Evolutionary conservation across 352 stramenopile species (phyloP).

Genomic region (Phytopythium chamaehyphon): DNA sequence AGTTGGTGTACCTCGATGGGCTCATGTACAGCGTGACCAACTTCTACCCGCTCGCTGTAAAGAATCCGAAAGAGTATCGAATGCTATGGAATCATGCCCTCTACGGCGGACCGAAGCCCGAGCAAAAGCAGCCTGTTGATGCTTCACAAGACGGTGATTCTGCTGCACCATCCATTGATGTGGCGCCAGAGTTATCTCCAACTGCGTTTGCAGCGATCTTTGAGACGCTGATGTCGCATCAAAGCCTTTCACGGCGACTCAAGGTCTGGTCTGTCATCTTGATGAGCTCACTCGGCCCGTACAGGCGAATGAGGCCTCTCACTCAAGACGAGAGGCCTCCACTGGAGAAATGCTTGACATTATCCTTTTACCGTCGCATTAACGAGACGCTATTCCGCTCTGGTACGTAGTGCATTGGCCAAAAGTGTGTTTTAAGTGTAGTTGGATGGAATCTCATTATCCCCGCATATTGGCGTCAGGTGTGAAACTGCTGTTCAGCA

Average conservation of each 20-base stretch:
- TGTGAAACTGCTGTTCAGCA: conserved; percentile 60
- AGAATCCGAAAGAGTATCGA: conserved; percentile 41
- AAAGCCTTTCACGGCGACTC: conserved; percentile 46
- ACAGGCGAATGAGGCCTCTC: conserved; percentile 14
- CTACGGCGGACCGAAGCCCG: background rate
- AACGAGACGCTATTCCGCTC: conserved; percentile 35
- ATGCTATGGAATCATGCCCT: conserved; percentile 46
- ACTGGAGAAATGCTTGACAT: conserved; percentile 18
- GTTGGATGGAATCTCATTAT: too few relatives aligned
- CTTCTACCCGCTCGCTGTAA: conserved; percentile 43
- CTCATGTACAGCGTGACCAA: conserved; percentile 45
- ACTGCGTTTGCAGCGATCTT: conserved; percentile 37
- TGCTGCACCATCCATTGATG: background rate
- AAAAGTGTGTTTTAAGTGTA: background rate
- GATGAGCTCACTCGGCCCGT: conserved; percentile 36
- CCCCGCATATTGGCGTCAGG: conserved; percentile 10
- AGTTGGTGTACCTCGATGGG: conserved; percentile 42
- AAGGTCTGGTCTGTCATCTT: conserved; percentile 66
- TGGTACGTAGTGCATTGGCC: conserved; percentile 23
- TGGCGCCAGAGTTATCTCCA: conserved; percentile 16
- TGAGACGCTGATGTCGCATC: conserved; percentile 38
- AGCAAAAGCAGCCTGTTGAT: background rate
- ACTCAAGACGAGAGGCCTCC: conserved; percentile 10
- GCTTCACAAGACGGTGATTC: conserved; percentile 3
- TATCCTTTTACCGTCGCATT: conserved; percentile 35